phyloP scores from a whole-genome alignment of 495 filamentous ascomycete genomes.

The Aspergillus ellipticus region DNA sequence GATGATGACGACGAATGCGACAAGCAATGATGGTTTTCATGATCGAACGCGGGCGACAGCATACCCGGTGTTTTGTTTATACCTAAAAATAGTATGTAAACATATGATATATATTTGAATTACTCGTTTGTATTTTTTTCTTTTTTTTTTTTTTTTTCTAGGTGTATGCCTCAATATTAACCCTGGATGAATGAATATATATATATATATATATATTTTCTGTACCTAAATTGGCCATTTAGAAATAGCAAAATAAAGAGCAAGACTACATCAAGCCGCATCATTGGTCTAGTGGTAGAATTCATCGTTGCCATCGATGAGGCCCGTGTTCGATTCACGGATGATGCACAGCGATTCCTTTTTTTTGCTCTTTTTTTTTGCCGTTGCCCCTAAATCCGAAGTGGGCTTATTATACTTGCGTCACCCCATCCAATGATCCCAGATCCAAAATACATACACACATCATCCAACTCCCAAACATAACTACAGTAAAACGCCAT shows the following conservation, averaged over 20 bases:
- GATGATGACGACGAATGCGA: not conserved
- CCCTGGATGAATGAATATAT: too few species aligned
- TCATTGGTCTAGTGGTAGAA: slow-evolving; percentile 60
- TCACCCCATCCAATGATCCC: too few species aligned
- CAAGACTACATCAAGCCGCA: slow-evolving; percentile 27
- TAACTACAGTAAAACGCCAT: too few species aligned
- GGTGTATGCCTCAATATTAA: too few species aligned
- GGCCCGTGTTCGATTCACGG: slow-evolving; percentile 58
- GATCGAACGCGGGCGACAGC: not conserved
- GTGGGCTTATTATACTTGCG: not conserved
- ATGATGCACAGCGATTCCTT: slow-evolving; percentile 38
- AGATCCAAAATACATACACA: too few species aligned
- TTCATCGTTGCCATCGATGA: slow-evolving; percentile 59
- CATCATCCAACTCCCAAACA: too few species aligned
- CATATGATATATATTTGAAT: not conserved
- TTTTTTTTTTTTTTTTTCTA: too few species aligned
- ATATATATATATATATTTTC: too few species aligned
- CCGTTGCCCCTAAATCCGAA: not conserved
- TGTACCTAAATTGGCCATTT: not conserved
- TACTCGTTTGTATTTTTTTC: not conserved
- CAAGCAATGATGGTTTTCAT: not conserved
- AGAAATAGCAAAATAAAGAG: not conserved
- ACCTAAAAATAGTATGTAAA: not conserved
- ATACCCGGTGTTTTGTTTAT: not conserved
- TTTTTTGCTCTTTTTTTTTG: not conserved